A percentile compares a stretch with the other conserved stretches of the same genome.
phyloP scores from a whole-genome alignment of 148 eudicot genomes.

The Nepenthes gracilis region DNA sequence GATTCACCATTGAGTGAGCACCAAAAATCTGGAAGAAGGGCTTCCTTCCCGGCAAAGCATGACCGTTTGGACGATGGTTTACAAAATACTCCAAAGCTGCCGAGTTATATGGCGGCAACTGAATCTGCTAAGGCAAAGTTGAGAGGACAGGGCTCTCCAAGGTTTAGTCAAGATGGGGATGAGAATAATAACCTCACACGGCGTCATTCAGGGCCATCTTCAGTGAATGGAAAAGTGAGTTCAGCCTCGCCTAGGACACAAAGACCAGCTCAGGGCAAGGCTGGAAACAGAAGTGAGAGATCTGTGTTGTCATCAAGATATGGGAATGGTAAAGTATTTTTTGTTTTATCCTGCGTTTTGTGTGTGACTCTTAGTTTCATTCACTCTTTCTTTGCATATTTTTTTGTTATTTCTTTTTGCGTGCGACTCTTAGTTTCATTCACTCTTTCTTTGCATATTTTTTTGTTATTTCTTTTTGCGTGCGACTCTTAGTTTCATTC shows the following conservation, averaged over 20 bases:
- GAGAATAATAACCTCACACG: conserved; percentile 29
- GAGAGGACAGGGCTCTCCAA: conserved; percentile 45
- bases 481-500: neutral
- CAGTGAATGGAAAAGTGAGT: conserved; percentile 29
- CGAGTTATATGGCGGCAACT: conserved; percentile 55
- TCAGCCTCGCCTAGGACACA: conserved; percentile 41
- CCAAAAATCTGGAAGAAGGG: conserved; percentile 31
- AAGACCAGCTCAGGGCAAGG: conserved; percentile 34
- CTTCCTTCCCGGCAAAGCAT: conserved; percentile 36
- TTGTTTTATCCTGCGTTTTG: no score
- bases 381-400: no score
- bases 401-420: no score
- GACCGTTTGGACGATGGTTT: conserved; percentile 33
- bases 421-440: no score
- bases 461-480: no score
- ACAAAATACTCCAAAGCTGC: conserved; percentile 31
- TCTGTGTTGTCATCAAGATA: conserved; percentile 35
- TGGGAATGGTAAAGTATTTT: conserved; percentile 32
- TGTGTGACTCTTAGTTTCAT: no score
- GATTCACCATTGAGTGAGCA: conserved; percentile 17
- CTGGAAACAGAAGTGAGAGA: conserved; percentile 32
- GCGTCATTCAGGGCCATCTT: conserved; percentile 45
- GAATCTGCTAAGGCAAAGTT: conserved; percentile 51
- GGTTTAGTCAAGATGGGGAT: conserved; percentile 24
- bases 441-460: no score